phyloP scores from a whole-genome alignment of 2,329 filamentous ascomycete genomes.

The Pyrenochaeta sp. region DNA sequence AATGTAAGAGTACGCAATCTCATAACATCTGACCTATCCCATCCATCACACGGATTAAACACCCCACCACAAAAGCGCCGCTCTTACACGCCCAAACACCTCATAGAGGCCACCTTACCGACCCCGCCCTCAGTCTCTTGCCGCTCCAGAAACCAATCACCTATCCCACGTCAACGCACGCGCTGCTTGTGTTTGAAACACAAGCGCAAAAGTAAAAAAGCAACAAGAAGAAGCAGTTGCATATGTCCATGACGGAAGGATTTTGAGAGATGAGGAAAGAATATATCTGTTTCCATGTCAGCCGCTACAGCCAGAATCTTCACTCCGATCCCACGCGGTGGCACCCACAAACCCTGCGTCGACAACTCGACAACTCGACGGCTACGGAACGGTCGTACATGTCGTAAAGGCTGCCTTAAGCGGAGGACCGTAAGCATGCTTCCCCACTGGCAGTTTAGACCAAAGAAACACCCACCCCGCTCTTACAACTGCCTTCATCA shows the following conservation, averaged over 20 bases:
- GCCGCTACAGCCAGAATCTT: constrained; percentile 19
- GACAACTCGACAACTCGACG: not conserved
- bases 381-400: not conserved
- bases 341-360: constrained; percentile 2
- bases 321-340: not conserved
- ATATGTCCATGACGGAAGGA: constrained; percentile 10
- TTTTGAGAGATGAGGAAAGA: constrained; percentile 2
- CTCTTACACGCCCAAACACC: constrained; percentile 11
- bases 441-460: constrained; percentile 24
- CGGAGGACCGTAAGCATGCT: constrained; percentile 9
- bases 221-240: constrained; percentile 11
- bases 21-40: constrained; percentile 10
- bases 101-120: constrained; percentile 9
- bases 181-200: constrained; percentile 32
- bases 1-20: constrained; percentile 6
- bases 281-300: constrained; percentile 10
- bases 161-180: constrained; percentile 15
- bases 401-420: not conserved
- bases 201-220: constrained; percentile 30
- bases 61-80: constrained; percentile 22
- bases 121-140: constrained; percentile 34
- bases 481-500: constrained; percentile 12
- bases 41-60: constrained; percentile 7
- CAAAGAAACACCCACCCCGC: constrained; percentile 18
- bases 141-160: constrained; percentile 30